Conservation (phyloP, 306 rosid species). For the Vigna hirtella region DNA sequence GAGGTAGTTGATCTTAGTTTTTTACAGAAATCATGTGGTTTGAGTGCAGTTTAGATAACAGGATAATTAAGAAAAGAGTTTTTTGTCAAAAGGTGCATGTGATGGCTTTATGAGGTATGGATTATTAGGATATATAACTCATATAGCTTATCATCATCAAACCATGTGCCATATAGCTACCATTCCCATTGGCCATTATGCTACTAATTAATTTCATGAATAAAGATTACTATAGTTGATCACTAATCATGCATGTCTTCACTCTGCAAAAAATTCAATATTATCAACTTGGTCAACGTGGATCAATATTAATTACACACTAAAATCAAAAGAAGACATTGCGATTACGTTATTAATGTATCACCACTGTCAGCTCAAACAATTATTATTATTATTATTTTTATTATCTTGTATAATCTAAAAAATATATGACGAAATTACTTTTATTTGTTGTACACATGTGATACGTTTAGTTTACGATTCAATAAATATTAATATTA, state of each 20-base stretch:
- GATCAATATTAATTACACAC: neutral
- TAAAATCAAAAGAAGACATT: no score
- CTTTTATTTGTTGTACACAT: no score
- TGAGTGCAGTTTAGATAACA: neutral
- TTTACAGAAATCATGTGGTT: constrained; percentile 24
- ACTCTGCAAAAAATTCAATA: neutral
- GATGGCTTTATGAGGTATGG: constrained; percentile 41
- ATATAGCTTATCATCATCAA: constrained; percentile 39
- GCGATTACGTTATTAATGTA: no score
- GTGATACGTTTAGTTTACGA: no score
- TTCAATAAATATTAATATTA: no score
- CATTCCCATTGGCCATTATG: constrained; percentile 26
- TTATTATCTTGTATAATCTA: no score
- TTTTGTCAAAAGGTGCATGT: constrained; percentile 49
- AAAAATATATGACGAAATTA: no score
- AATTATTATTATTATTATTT: no score
- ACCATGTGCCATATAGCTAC: constrained; percentile 49
- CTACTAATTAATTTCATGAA: neutral
- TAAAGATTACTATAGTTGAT: neutral
- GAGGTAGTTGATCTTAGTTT: constrained; percentile 27
- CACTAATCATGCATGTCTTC: constrained; percentile 13
- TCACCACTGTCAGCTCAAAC: no score
- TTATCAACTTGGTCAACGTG: constrained; percentile 10
- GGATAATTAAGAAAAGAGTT: constrained; percentile 31
- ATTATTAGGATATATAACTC: constrained; percentile 24